Base-by-base conservation (phyloP, 306 rosid genomes). In the Hylodesmum podocarpum region DNA sequence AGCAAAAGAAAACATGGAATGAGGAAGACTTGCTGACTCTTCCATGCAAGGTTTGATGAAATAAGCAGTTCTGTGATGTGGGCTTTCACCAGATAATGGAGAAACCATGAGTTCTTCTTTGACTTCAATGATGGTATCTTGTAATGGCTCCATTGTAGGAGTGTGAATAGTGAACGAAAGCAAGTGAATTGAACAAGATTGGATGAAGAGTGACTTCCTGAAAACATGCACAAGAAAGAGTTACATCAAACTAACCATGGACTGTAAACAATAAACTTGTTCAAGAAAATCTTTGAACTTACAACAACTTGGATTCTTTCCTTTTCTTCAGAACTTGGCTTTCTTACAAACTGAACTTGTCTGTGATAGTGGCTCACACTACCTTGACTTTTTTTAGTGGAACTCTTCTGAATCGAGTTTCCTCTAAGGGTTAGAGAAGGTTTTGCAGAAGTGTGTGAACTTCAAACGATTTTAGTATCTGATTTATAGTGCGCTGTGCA, bases 41-140 rank as follows among this genome's bases (percentile, higher is more conserved):
- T 80, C 24, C 7, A 44, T 3, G 4, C 37, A 62, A 1, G 88
- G 88, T 61, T 77, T 76, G 24, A 84, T 80, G 6, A 84, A 87
- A 73, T 78, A 53, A 2, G 70, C 86, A 4, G 11, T 67, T 71
- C 84, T 79, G 0, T 4, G n/a, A 29, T n/a, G 12, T 64, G 80
- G 76, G 53, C 75, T 64, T 58, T 14, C 33, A 37, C 66, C 80
- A 0, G 41, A 10, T 57, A 59, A 11, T 40, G 80, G 81, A 8
- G 86, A 87, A 59, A 78, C 65, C 86, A 87, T 84, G 37, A 59
- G 5, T 29, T 46, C 86, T 54, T 81, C 36, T 55, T 82, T 81
- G 1, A n/a, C 67, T 12, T 87, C 76, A 0, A 84, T 67, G 5
- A 80, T 46, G 19, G 12, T 4, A 2, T 80, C 57, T 1, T 9